Conservation (phyloP, 495 filamentous ascomycete genomes). For the Cairneyella variabilis region DNA sequence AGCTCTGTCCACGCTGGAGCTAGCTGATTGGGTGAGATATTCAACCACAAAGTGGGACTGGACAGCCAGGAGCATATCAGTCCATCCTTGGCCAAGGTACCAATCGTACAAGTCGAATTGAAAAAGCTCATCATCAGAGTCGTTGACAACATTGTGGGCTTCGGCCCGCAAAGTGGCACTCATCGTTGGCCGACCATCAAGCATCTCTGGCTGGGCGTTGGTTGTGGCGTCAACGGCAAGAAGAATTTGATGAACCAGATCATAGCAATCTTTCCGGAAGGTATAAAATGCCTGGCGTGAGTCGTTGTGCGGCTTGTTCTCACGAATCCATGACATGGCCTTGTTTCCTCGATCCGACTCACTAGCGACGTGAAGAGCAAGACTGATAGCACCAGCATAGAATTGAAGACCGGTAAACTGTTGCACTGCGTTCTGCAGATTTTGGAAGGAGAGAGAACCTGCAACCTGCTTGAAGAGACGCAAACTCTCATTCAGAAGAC, state of each 20-base stretch:
- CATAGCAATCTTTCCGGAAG: constrained; percentile 74
- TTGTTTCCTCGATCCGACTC: constrained; percentile 80
- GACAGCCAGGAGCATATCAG: constrained; percentile 76
- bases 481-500: constrained; percentile 82
- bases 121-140: constrained; percentile 85
- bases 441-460: constrained; percentile 70
- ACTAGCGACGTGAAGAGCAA: constrained; percentile 75
- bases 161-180: constrained; percentile 76
- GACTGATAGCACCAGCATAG: constrained; percentile 91
- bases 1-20: constrained; percentile 65
- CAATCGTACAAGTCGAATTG: constrained; percentile 94
- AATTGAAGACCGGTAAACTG: constrained; percentile 79
- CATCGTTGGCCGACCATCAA: constrained; percentile 74
- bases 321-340: constrained; percentile 65
- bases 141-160: constrained; percentile 81
- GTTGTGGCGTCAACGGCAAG: constrained; percentile 68
- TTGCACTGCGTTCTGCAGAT: constrained; percentile 70
- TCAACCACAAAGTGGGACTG: constrained; percentile 77
- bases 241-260: constrained; percentile 74
- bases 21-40: constrained; percentile 75
- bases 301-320: constrained; percentile 58
- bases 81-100: constrained; percentile 82
- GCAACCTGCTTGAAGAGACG: constrained; percentile 86
- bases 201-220: constrained; percentile 57
- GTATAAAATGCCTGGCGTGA: constrained; percentile 60